A percentile compares a stretch with the other conserved stretches of the same genome.
Evolutionary conservation across 2,329 filamentous ascomycete species (phyloP).

Genomic region (Hymenoscyphus infarciens): DNA sequence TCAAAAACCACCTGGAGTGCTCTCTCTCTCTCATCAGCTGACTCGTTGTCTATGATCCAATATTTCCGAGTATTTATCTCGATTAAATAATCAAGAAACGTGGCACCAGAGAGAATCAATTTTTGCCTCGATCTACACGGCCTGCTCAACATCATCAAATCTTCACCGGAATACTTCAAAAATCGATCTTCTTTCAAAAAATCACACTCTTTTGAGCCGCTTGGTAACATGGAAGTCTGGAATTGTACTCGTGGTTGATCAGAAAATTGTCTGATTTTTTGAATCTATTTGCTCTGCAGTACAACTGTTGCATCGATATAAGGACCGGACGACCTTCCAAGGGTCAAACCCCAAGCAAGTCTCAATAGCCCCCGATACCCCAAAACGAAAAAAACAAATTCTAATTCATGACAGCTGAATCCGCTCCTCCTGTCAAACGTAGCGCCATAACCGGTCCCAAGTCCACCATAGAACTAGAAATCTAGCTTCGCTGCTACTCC

Average conservation of each 20-base stretch:
- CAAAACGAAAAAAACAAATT: not conserved
- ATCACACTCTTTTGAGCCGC: too few species aligned
- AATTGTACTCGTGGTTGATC: not conserved
- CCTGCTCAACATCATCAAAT: not conserved
- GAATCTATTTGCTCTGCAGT: not conserved
- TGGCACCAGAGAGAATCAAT: not conserved
- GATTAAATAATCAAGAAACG: slow-evolving; percentile 2
- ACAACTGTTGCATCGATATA: not conserved
- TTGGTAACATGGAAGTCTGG: too few species aligned
- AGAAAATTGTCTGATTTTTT: not conserved
- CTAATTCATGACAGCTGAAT: not conserved
- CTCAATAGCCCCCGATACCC: not conserved
- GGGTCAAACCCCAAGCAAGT: not conserved
- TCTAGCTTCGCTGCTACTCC: slow-evolving; percentile 1
- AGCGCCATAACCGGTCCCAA: not conserved
- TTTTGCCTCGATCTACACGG: not conserved
- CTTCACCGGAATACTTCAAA: not conserved
- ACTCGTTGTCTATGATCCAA: not conserved
- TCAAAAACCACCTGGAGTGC: not conserved
- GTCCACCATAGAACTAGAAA: not conserved
- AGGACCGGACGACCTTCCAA: not conserved
- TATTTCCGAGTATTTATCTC: not conserved
- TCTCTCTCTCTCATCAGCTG: not conserved
- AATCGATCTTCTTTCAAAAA: too few species aligned
- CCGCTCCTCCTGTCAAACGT: not conserved